A percentile compares a stretch with the other conserved stretches of the same genome.
Evolutionary conservation across 2,329 filamentous ascomycete species (phyloP).

Genomic region (Parastagonospora avenae): DNA sequence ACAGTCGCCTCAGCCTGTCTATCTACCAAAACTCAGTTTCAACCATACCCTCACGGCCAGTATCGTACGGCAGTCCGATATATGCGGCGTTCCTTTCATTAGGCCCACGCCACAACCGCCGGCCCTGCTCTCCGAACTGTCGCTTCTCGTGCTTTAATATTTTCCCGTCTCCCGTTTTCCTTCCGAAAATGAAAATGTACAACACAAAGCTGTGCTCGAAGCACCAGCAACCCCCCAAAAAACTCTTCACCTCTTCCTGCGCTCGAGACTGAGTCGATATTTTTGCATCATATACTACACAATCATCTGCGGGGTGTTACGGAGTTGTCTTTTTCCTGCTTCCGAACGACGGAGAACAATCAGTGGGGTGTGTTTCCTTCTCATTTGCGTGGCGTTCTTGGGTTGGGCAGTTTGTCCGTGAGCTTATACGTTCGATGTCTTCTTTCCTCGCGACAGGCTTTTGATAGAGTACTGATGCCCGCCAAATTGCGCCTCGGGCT

Average conservation of each 20-base stretch:
- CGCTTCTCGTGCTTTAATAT: slow-evolving; percentile 9
- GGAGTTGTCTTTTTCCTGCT: slow-evolving; percentile 13
- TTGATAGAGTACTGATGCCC: slow-evolving; percentile 6
- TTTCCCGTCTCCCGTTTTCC: slow-evolving; percentile 1
- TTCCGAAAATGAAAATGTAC: slow-evolving; percentile 18
- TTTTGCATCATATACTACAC: slow-evolving; percentile 9
- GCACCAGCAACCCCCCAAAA: slow-evolving; percentile 5
- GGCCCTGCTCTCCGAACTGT: slow-evolving; percentile 1
- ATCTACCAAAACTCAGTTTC: slow-evolving; percentile 25
- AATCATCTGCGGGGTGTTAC: slow-evolving; percentile 25
- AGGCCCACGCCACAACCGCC: slow-evolving; percentile 39
- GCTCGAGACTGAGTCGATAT: slow-evolving; percentile 1
- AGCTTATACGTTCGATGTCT: background rate
- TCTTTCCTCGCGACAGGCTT: background rate
- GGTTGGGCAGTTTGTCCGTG: background rate
- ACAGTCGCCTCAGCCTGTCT: slow-evolving; percentile 12
- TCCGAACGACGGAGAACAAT: background rate
- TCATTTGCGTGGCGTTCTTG: slow-evolving; percentile 2
- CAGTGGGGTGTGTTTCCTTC: slow-evolving; percentile 1
- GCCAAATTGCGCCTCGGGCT: slow-evolving; percentile 23
- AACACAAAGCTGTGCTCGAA: slow-evolving; percentile 21
- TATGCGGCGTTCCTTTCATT: slow-evolving; percentile 42
- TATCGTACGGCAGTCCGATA: slow-evolving; percentile 19
- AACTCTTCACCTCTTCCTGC: slow-evolving; percentile 6
- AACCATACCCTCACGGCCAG: slow-evolving; percentile 9